These are phyloP conservation scores for Candida gorgasii DNA, from an alignment of 805 yeast genomes.

Conservation along the genomic window DNA sequence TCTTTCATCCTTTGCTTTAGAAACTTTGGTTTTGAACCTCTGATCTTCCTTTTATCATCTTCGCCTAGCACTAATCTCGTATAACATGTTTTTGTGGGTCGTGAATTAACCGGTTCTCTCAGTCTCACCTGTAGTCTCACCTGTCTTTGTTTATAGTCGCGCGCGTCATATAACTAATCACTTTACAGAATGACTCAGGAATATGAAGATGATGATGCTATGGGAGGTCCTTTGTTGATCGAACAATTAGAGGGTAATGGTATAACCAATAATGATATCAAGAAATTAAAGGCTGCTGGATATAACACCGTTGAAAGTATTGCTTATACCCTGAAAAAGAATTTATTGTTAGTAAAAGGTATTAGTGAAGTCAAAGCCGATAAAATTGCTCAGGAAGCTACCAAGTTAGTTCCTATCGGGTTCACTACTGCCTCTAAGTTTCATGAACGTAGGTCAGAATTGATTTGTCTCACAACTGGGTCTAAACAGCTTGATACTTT, in stretches of 20 bases:
- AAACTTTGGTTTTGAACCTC: too few relatives aligned
- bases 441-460: slow-evolving; percentile 83
- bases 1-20: too few relatives aligned
- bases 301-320: slow-evolving; percentile 87
- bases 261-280: slow-evolving; percentile 73
- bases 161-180: slow-evolving; percentile 2
- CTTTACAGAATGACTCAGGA: slow-evolving; percentile 15
- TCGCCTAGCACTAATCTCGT: slow-evolving; percentile 18
- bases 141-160: slow-evolving; percentile 8
- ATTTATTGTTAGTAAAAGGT: slow-evolving; percentile 77
- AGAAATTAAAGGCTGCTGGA: slow-evolving; percentile 79
- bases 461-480: slow-evolving; percentile 93
- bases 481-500: slow-evolving; percentile 91
- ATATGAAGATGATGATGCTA: slow-evolving; percentile 34
- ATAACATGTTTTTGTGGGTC: slow-evolving; percentile 39
- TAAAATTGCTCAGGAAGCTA: slow-evolving; percentile 75
- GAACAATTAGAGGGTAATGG: slow-evolving; percentile 75
- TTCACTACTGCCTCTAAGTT: slow-evolving; percentile 96
- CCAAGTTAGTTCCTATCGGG: slow-evolving; percentile 89
- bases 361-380: slow-evolving; percentile 96
- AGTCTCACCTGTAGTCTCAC: too few relatives aligned
- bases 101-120: slow-evolving; percentile 8
- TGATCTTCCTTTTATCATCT: too few relatives aligned
- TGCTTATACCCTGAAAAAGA: slow-evolving; percentile 89
- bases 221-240: slow-evolving; percentile 42